A percentile compares a stretch with the other conserved stretches of the same genome.
Conservation (phyloP, 2,329 filamentous ascomycete genomes). For the Trichoderma gracile region DNA sequence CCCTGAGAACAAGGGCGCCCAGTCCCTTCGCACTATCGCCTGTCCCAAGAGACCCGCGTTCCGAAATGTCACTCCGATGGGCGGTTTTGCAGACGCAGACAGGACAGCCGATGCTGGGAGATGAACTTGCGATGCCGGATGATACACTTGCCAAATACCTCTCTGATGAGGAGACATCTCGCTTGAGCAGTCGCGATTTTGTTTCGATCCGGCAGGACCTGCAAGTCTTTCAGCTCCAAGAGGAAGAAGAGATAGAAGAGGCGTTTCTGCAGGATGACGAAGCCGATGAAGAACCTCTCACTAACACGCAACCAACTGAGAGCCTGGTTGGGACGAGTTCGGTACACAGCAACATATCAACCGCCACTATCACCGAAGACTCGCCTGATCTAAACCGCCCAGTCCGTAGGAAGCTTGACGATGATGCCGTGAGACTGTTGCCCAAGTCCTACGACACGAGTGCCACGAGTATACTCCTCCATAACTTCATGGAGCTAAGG, state of each 20-base stretch:
- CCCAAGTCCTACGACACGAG: constrained; percentile 28
- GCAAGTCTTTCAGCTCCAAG: constrained; percentile 26
- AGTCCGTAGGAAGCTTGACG: not conserved
- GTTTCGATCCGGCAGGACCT: constrained; percentile 2
- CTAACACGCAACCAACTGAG: not conserved
- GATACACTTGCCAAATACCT: constrained; percentile 27
- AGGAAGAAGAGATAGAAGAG: constrained; percentile 33
- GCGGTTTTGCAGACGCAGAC: constrained; percentile 28
- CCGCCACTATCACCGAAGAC: not conserved
- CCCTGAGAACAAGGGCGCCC: constrained; percentile 29
- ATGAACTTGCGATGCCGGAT: constrained; percentile 26
- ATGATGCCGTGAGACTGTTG: constrained; percentile 22
- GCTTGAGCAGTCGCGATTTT: constrained; percentile 30
- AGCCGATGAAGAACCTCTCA: not conserved
- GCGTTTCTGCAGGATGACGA: not conserved
- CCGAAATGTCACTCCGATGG: constrained; percentile 34
- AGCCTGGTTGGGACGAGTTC: not conserved
- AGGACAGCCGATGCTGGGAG: constrained; percentile 18
- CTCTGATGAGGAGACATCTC: not conserved
- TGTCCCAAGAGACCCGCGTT: not conserved
- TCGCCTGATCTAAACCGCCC: not conserved
- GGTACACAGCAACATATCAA: not conserved
- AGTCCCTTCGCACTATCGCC: constrained; percentile 19
- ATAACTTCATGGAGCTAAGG: constrained; percentile 38
- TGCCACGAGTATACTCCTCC: constrained; percentile 35